Evolutionary conservation across 495 filamentous ascomycete species (phyloP).

Genomic region (Penicillium longicatenatum): DNA sequence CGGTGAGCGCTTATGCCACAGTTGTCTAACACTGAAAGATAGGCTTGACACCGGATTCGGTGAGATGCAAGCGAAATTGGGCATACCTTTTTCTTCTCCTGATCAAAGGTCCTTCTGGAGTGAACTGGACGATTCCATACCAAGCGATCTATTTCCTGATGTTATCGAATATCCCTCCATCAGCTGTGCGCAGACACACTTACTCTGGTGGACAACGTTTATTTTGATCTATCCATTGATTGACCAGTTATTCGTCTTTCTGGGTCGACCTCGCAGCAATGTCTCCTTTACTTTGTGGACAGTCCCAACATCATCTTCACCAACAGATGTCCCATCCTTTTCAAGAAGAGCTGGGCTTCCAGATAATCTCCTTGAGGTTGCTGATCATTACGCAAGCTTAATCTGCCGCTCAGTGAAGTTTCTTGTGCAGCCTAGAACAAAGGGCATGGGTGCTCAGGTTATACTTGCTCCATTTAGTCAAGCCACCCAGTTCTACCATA

Average conservation of each 20-base stretch:
- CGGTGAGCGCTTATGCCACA: constrained; percentile 12
- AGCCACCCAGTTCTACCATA: constrained; percentile 24
- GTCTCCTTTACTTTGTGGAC: constrained; percentile 7
- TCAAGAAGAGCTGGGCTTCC: neutral
- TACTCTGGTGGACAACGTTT: constrained; percentile 19
- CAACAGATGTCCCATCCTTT: neutral
- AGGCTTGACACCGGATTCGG: constrained; percentile 18
- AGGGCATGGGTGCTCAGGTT: constrained; percentile 23
- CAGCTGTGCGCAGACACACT: constrained; percentile 6
- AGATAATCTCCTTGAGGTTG: constrained; percentile 14
- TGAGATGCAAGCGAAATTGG: constrained; percentile 23
- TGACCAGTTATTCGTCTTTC: constrained; percentile 19
- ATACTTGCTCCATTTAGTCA: constrained; percentile 27
- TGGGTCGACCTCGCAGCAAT: constrained; percentile 7
- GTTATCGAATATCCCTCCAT: constrained; percentile 15
- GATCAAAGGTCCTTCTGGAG: constrained; percentile 7
- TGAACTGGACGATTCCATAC: constrained; percentile 14
- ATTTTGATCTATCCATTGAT: constrained; percentile 27
- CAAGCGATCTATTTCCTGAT: constrained; percentile 8
- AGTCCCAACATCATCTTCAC: neutral
- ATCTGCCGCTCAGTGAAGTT: constrained; percentile 25
- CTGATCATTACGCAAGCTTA: constrained; percentile 23
- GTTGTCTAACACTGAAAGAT: constrained; percentile 17
- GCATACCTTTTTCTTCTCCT: constrained; percentile 11
- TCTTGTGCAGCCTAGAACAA: constrained; percentile 23